Evolutionary conservation across 2,329 filamentous ascomycete genomes (phyloP).

Genomic region (Metarhizium brunneum): DNA sequence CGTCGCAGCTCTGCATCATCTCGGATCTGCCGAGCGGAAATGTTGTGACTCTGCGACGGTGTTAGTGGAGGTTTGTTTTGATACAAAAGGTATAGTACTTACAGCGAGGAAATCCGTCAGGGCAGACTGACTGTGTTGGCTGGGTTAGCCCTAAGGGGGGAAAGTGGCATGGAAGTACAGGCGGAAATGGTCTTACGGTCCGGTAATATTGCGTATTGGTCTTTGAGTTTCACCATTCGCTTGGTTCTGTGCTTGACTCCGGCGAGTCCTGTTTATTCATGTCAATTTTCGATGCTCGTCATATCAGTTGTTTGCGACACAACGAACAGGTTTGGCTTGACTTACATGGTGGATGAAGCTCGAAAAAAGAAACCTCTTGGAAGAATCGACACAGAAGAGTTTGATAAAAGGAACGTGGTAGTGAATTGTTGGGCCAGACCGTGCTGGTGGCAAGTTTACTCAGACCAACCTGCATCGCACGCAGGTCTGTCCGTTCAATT

Average conservation of each 20-base stretch:
- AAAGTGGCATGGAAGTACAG: background rate
- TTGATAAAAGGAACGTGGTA: no score
- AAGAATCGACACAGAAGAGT: background rate
- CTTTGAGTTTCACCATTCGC: slow-evolving; percentile 11
- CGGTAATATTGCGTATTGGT: slow-evolving; percentile 25
- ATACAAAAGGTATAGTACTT: slow-evolving; percentile 9
- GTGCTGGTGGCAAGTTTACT: background rate
- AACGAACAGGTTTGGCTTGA: background rate
- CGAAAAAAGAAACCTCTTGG: background rate
- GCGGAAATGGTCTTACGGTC: slow-evolving; percentile 22
- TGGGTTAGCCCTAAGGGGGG: slow-evolving; percentile 5
- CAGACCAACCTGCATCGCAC: background rate
- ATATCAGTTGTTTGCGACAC: background rate
- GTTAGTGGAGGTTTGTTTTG: background rate
- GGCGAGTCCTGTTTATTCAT: slow-evolving; percentile 6
- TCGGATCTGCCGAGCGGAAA: slow-evolving; percentile 50
- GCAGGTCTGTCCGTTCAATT: background rate
- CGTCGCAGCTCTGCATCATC: slow-evolving; percentile 38
- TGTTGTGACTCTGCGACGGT: slow-evolving; percentile 44
- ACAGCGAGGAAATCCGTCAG: slow-evolving; percentile 45
- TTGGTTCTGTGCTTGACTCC: slow-evolving; percentile 8
- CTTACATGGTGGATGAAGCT: slow-evolving; percentile 3
- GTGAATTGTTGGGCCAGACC: no score
- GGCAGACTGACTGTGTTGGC: slow-evolving; percentile 34
- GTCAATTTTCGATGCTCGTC: background rate